A percentile compares a stretch with the other conserved stretches of the same genome.
Conservation (phyloP, 1,284 basidiomycete species). For the Rhizoctonia solani region DNA sequence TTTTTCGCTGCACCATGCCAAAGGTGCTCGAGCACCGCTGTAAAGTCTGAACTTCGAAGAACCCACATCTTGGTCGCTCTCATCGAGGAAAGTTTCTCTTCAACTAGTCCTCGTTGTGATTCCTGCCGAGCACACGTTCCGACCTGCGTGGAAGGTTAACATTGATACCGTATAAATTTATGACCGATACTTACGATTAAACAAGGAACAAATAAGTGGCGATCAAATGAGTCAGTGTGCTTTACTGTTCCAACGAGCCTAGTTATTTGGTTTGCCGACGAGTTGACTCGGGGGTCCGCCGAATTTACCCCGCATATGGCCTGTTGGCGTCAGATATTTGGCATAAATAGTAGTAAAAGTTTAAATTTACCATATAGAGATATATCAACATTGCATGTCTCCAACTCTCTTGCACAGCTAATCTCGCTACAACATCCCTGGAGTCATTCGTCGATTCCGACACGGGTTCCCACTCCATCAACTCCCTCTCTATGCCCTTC, state of each 20-base stretch:
- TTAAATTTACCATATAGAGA: conserved; percentile 9
- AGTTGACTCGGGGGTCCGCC: not conserved
- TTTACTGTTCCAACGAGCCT: conserved; percentile 1
- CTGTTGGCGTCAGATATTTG: not conserved
- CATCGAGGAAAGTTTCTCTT: not conserved
- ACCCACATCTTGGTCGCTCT: conserved; percentile 2
- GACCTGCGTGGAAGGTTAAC: not conserved
- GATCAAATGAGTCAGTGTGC: not conserved
- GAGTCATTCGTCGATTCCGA: conserved; percentile 1
- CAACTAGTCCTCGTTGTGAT: not conserved
- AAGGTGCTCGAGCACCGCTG: conserved; percentile 6
- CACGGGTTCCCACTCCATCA: not conserved
- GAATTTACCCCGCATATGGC: conserved; percentile 7
- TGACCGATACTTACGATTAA: not conserved
- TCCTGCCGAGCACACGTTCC: conserved; percentile 12
- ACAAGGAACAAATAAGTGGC: conserved; percentile 19
- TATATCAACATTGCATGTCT: conserved; percentile 9
- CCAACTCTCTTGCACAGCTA: conserved; percentile 31
- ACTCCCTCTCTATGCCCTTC: not conserved
- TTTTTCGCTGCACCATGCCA: conserved; percentile 19
- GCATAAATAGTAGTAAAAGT: not conserved
- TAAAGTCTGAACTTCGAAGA: conserved; percentile 11
- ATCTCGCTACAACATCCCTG: not conserved
- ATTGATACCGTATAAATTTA: not conserved
- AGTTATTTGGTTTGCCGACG: conserved; percentile 23